Base-by-base conservation (phyloP, 2,329 filamentous ascomycete genomes). In the Phaeophleospora eucalypticola region DNA sequence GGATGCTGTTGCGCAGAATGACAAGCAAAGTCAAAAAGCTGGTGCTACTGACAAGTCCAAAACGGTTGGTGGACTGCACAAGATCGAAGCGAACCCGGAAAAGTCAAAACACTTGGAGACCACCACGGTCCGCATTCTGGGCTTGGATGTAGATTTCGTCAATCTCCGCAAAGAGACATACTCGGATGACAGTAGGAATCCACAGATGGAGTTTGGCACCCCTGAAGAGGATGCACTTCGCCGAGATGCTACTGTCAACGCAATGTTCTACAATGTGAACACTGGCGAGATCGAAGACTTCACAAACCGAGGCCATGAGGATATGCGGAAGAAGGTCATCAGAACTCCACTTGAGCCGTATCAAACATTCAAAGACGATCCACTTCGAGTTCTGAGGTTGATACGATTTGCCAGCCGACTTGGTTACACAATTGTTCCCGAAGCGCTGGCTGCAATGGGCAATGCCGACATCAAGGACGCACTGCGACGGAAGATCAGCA, bases 31-130 rank as follows among this genome's bases (percentile, higher is more conserved):
- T 66, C 21, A 63, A 69, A 68, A 67, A 44, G 62, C 66, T n/a
- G 65, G 60, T 18, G 57, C 59, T n/a, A 65, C 59, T 12, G 66
- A 68, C 56, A 73, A 72, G 60, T 69, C 65, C 15, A 77, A 78
- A 43, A 83, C 84, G 46, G 75, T 93, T 43, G 84, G 86, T 41
- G 84, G 81, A 53, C 75, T 96, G 24, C 86, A 96, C 74, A 94
- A 89, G 67, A 91, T 96, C 57, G 84, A 86, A 43, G 85, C 85
- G 47, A 97, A 97, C 65, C 91, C 90, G 0, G 89, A 96, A 61
- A 96, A 95, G 71, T 95, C 89, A 16, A 97, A 97, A 70, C 88
- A 97, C 64, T 79, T 97, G 12, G 91, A 95, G 68, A 97, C 91
- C 0, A 87, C 89, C 40, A 95, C 89, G 8, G 89, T 87, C 18